Evolutionary conservation across 1,284 basidiomycete genomes (phyloP).

Genomic region (Leccinum huronense): DNA sequence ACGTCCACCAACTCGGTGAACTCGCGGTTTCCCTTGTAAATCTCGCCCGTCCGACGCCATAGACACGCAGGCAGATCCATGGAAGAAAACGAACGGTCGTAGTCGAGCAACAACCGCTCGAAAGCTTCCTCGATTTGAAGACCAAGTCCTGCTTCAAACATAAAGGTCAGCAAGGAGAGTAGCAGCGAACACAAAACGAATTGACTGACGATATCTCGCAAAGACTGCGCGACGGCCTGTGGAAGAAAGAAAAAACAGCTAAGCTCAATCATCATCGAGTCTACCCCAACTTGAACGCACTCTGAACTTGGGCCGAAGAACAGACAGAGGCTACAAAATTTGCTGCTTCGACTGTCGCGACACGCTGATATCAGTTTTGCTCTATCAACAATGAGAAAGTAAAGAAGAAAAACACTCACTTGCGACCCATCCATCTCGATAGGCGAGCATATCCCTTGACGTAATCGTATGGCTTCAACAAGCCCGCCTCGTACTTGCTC

Average conservation of each 20-base stretch:
- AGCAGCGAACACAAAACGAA: neutral
- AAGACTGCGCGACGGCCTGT: neutral
- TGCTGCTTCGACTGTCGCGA: slow-evolving; percentile 89
- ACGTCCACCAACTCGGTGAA: slow-evolving; percentile 87
- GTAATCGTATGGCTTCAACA: slow-evolving; percentile 95
- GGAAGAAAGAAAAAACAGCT: too few species aligned
- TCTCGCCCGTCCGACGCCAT: slow-evolving; percentile 96
- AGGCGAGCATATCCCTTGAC: slow-evolving; percentile 90
- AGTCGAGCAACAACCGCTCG: slow-evolving; percentile 91
- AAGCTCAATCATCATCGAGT: too few species aligned
- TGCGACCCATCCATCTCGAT: slow-evolving; percentile 93
- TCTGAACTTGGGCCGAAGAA: neutral
- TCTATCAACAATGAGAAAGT: too few species aligned
- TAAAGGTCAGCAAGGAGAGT: neutral
- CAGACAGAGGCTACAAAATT: slow-evolving; percentile 84
- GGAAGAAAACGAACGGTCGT: slow-evolving; percentile 92
- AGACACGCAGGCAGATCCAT: slow-evolving; percentile 97
- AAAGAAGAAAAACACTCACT: too few species aligned
- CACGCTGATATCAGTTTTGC: too few species aligned
- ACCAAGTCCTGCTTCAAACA: slow-evolving; percentile 81
- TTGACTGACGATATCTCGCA: neutral
- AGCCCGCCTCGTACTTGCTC: slow-evolving; percentile 95
- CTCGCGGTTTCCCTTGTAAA: slow-evolving; percentile 97
- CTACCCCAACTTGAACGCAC: neutral
- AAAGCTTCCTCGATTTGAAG: slow-evolving; percentile 97